These are phyloP conservation scores for Chalaropsis thielavioides DNA, from an alignment of 2,329 filamentous ascomycete genomes.

Conservation along the genomic window DNA sequence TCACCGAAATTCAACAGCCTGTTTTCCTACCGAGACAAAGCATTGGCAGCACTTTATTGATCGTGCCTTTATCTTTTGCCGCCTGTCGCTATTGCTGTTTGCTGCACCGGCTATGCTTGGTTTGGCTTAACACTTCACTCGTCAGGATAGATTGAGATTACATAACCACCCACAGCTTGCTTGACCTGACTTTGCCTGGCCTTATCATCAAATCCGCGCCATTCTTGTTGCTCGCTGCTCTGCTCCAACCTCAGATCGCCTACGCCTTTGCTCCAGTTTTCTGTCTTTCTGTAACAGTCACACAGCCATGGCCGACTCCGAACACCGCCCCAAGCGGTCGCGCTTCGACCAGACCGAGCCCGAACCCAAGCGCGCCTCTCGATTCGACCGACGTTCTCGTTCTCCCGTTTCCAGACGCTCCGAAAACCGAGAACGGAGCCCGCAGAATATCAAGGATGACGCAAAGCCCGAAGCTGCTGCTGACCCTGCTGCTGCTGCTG, in stretches of 20 bases:
- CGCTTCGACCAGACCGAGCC: constrained; percentile 88
- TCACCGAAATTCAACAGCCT: background rate
- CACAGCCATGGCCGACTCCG: constrained; percentile 53
- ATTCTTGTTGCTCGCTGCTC: background rate
- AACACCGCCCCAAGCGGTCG: constrained; percentile 66
- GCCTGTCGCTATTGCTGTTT: background rate
- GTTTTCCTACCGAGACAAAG: background rate
- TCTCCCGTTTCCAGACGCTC: constrained; percentile 56
- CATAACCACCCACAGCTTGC: too few relatives aligned
- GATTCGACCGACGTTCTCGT: constrained; percentile 84
- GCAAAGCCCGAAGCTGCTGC: constrained; percentile 22
- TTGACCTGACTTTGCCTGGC: too few relatives aligned
- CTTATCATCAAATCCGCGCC: too few relatives aligned
- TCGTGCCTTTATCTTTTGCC: background rate
- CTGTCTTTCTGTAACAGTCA: background rate
- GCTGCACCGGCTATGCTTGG: too few relatives aligned
- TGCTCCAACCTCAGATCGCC: background rate
- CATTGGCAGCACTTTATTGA: background rate
- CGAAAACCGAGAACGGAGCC: constrained; percentile 68
- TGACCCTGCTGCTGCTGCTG: constrained; percentile 65
- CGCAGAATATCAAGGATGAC: constrained; percentile 24
- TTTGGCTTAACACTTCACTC: too few relatives aligned
- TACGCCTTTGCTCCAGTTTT: background rate
- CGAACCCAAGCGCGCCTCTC: constrained; percentile 58
- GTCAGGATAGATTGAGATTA: too few relatives aligned